phyloP scores from a whole-genome alignment of 2,329 filamentous ascomycete genomes.

The Fonsecaea erecta region DNA sequence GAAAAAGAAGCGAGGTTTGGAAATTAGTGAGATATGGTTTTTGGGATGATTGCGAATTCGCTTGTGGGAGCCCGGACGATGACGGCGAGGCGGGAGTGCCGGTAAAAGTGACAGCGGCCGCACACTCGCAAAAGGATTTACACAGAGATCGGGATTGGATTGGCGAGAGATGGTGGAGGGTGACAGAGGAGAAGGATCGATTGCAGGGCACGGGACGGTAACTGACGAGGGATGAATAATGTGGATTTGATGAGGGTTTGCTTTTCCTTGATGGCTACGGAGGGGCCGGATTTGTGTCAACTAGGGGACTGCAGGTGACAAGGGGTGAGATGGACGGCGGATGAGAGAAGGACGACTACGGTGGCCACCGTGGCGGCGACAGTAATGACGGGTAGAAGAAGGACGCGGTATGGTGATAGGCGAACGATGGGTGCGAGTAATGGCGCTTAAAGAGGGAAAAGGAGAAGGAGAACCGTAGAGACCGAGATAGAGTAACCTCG shows the following conservation, averaged over 20 bases:
- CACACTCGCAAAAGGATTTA: not conserved
- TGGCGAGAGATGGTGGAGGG: constrained; percentile 11
- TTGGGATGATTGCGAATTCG: constrained; percentile 2
- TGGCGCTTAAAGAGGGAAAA: constrained; percentile 1
- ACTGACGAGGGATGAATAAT: constrained; percentile 12
- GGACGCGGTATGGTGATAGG: not conserved
- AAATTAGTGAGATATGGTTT: constrained; percentile 9
- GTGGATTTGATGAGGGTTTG: constrained; percentile 1
- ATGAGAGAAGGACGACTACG: not conserved
- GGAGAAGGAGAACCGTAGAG: not conserved
- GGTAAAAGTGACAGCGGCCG: constrained; percentile 9
- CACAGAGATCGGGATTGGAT: constrained; percentile 10
- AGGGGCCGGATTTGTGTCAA: constrained; percentile 21
- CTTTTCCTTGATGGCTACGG: constrained; percentile 4
- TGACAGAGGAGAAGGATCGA: not conserved
- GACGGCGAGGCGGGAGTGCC: constrained; percentile 13
- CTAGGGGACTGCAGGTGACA: not conserved
- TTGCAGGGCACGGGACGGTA: not conserved
- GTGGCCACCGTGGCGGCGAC: not conserved
- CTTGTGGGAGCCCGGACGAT: constrained; percentile 4
- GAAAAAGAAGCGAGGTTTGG: constrained; percentile 5
- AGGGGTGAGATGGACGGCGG: not conserved
- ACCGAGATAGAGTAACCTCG: no score
- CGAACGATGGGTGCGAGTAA: not conserved
- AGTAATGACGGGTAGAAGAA: not conserved